A percentile compares a stretch with the other conserved stretches of the same genome.
Conservation (phyloP, 768 basidiomycete genomes). For the Candolleomyces aberdarensis region DNA sequence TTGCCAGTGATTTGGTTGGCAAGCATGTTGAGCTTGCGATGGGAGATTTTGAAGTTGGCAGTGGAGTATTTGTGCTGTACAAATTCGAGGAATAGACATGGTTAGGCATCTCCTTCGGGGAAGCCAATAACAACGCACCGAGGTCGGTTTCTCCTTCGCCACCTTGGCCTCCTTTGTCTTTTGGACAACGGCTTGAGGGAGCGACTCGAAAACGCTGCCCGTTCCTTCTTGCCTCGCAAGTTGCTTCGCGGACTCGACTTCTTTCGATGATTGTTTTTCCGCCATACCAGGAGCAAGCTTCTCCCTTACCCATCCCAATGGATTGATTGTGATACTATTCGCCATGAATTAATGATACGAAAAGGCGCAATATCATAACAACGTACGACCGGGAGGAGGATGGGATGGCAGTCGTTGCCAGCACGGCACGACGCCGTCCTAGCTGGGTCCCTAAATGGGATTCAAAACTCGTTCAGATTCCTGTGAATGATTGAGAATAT, state of each 20-base stretch:
- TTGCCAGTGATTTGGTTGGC: conserved; percentile 85
- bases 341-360: background rate
- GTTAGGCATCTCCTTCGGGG: background rate
- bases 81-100: conserved; percentile 1
- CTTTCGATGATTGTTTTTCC: conserved; percentile 42
- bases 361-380: background rate
- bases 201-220: conserved; percentile 48
- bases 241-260: conserved; percentile 43
- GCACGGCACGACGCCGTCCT: background rate
- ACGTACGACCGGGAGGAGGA: conserved; percentile 14
- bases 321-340: conserved; percentile 46
- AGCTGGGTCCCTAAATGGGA: background rate
- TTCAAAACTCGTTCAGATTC: too few relatives aligned
- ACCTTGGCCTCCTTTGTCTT: conserved; percentile 17
- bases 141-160: conserved; percentile 16
- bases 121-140: conserved; percentile 21
- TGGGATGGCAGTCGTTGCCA: background rate
- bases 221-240: conserved; percentile 43
- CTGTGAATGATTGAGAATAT: too few relatives aligned
- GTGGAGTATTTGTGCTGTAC: conserved; percentile 90
- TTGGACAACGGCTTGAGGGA: conserved; percentile 21
- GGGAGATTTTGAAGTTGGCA: conserved; percentile 89
- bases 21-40: conserved; percentile 88
- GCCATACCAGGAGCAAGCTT: conserved; percentile 49
- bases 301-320: conserved; percentile 62